Evolutionary conservation across 768 basidiomycete species (phyloP).

Genomic region (Lentinula raphanica): DNA sequence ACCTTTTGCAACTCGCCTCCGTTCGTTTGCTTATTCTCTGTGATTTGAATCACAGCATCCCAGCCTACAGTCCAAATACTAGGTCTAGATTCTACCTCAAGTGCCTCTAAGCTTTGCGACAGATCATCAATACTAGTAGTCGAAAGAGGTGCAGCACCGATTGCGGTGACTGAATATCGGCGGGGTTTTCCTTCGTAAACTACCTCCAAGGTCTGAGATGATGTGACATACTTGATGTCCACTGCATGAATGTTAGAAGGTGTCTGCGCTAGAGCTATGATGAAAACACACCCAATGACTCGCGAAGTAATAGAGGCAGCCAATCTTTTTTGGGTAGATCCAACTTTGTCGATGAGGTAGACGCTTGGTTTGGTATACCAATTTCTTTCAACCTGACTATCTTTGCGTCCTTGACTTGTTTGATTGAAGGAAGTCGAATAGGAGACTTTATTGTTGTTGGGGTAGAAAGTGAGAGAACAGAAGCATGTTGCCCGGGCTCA

Average conservation of each 20-base stretch:
- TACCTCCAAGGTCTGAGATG: slow-evolving; percentile 56
- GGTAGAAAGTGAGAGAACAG: slow-evolving; percentile 45
- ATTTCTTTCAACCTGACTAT: slow-evolving; percentile 49
- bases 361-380: slow-evolving; percentile 16
- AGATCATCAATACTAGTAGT: slow-evolving; percentile 24
- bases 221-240: slow-evolving; percentile 63
- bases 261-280: slow-evolving; percentile 9
- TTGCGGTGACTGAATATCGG: slow-evolving; percentile 45
- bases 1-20: slow-evolving; percentile 9
- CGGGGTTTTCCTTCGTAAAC: slow-evolving; percentile 56
- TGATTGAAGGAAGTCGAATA: slow-evolving; percentile 46
- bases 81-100: slow-evolving; percentile 37
- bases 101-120: slow-evolving; percentile 32
- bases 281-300: slow-evolving; percentile 52
- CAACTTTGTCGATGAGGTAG: slow-evolving; percentile 13
- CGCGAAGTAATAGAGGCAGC: slow-evolving; percentile 61
- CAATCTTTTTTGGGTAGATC: slow-evolving; percentile 51
- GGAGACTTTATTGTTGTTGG: slow-evolving; percentile 26
- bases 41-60: slow-evolving; percentile 55
- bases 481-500: slow-evolving; percentile 40
- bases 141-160: slow-evolving; percentile 31
- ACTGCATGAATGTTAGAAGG: slow-evolving; percentile 39
- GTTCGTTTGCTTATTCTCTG: slow-evolving; percentile 24
- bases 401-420: slow-evolving; percentile 44
- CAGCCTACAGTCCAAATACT: slow-evolving; percentile 61